These are phyloP conservation scores for Irpex rosettiformis DNA, from an alignment of 1,284 basidiomycete species.

Conservation along the genomic window DNA sequence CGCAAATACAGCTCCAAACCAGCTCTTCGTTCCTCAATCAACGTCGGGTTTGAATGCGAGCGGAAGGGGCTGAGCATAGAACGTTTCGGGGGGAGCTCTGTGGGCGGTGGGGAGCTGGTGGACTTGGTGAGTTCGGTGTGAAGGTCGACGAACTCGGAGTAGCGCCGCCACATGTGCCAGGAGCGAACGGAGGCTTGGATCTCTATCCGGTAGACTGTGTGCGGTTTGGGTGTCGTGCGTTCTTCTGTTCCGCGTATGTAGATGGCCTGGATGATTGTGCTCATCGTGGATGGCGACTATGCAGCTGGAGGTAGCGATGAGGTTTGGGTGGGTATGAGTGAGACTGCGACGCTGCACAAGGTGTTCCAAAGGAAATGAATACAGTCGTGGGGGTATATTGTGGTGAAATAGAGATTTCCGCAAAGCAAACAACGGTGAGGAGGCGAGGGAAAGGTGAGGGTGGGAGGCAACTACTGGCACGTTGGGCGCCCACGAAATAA, in stretches of 20 bases:
- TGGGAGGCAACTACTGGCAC: background rate
- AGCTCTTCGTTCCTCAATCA: constrained; percentile 70
- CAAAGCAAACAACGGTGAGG: background rate
- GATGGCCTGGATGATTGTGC: constrained; percentile 75
- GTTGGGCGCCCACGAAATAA: background rate
- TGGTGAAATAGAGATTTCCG: background rate
- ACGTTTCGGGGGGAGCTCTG: constrained; percentile 79
- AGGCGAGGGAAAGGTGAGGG: background rate
- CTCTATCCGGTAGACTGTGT: constrained; percentile 78
- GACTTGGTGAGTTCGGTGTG: constrained; percentile 77
- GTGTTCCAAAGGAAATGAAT: background rate
- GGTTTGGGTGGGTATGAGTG: background rate
- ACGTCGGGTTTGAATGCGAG: constrained; percentile 38
- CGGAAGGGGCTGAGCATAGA: constrained; percentile 57
- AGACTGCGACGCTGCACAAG: background rate
- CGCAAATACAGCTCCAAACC: constrained; percentile 86
- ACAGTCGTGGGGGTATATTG: background rate
- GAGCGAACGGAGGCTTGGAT: constrained; percentile 81
- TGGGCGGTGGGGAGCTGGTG: constrained; percentile 70
- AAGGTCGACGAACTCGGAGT: constrained; percentile 90
- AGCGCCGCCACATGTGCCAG: constrained; percentile 92
- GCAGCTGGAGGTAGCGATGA: background rate
- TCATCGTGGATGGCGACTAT: constrained; percentile 22
- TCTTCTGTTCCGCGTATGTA: constrained; percentile 67
- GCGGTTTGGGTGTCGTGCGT: constrained; percentile 62